Evolutionary conservation across 192 early-diverging fungal species (phyloP), one percentile per base, ranked within the genome.

Genomic region (Coemansia furcata): DNA sequence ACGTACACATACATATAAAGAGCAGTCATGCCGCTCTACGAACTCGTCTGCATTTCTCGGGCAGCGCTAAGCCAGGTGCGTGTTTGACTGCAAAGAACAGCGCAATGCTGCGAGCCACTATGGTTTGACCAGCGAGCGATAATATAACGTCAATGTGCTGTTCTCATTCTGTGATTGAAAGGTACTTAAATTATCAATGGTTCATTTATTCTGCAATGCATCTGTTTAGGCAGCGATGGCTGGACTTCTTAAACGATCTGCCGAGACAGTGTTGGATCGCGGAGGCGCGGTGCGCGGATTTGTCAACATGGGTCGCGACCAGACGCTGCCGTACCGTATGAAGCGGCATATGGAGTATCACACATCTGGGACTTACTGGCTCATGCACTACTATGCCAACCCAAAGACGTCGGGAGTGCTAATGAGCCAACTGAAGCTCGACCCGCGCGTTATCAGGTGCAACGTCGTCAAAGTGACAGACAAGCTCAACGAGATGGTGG

Each of bases 251-350:
- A 90, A 88, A 68, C 85, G 79, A 21, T 89, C 91, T 19, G 92
- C 95, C 21, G 76, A 84, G 57, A 87, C 88, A 55, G 89, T 98
- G 35, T 79, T 98, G 49, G 89, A 95, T 71, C 85, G 83, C 59
- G 89, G 91, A 35, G 96, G 96, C 47, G 94, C 94, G 35, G 94
- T 98, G 10, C 86, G 93, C 43, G 86, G 87, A 12, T 90, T 98
- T 76, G 85, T 91, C 63, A 89, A 89, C 70, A 79, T 92, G 73
- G 89, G 89, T 12, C 60, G 72, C 42, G 82, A 87, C 42, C 80
- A 83, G 70, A 74, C 82, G 55, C 80, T 98, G 37, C 93, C 93
- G 36, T 91, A 94, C 73, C 87, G 94, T 50, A 96, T 95, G 82
- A 90, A 92, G 83, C 84, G 91, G 66, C 96, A 96, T 72, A 94